phyloP scores from a whole-genome alignment of 192 early-diverging fungal genomes.

The Phlyctochytrium planicorne region DNA sequence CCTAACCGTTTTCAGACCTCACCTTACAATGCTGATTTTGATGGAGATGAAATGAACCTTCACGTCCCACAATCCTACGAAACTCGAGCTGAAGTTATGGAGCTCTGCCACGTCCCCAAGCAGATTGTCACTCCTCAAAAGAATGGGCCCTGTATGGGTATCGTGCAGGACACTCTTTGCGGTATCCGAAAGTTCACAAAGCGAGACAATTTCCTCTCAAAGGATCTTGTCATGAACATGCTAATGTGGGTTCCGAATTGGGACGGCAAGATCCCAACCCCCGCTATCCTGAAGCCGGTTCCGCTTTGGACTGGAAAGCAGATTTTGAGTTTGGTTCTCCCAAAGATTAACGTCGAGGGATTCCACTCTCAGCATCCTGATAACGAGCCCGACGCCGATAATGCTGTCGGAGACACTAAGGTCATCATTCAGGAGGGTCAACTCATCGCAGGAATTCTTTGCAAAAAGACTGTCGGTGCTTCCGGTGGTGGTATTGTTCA shows the following conservation, averaged over 20 bases:
- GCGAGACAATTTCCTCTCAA: conserved; percentile 84
- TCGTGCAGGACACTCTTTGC: conserved; percentile 98
- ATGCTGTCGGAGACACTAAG: conserved; percentile 85
- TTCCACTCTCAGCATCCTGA: conserved; percentile 79
- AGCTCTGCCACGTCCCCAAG: conserved; percentile 97
- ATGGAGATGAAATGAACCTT: conserved; percentile 99
- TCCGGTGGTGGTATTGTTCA: conserved; percentile 87
- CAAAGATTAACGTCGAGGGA: conserved; percentile 87
- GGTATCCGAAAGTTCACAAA: conserved; percentile 94
- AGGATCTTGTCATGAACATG: conserved; percentile 93
- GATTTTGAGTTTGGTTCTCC: conserved; percentile 87
- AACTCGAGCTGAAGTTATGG: conserved; percentile 90
- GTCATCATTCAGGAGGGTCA: conserved; percentile 93
- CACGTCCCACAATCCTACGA: conserved; percentile 98
- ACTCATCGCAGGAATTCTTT: conserved; percentile 89
- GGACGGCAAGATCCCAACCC: conserved; percentile 90
- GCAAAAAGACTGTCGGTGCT: conserved; percentile 91
- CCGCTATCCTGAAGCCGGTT: conserved; percentile 92
- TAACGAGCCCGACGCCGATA: conserved; percentile 60
- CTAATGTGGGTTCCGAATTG: conserved; percentile 95
- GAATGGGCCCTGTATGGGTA: conserved; percentile 99
- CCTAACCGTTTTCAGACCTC: conserved; percentile 53
- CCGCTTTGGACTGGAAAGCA: conserved; percentile 99
- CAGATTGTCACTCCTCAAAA: conserved; percentile 97
- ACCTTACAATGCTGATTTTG: conserved; percentile 99